Evolutionary conservation across 345 rosid genomes (phyloP).

Genomic region (Murraya koenigii): DNA sequence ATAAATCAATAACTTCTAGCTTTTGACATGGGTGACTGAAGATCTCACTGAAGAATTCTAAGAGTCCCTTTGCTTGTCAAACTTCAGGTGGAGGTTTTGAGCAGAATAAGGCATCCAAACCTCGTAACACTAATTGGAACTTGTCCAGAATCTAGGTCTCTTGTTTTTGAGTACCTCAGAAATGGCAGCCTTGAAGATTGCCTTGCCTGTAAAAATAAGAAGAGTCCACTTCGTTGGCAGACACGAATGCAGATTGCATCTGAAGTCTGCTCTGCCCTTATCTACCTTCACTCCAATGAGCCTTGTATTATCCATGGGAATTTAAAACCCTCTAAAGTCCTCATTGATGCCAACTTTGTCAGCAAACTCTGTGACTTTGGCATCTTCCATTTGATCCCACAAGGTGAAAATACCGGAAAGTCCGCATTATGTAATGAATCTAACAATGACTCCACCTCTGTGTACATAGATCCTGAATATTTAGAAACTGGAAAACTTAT

Average conservation of each 20-base stretch:
- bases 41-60: background rate
- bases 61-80: slow-evolving; percentile 6
- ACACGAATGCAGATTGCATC: slow-evolving; percentile 59
- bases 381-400: slow-evolving; percentile 46
- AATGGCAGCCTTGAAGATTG: slow-evolving; percentile 74
- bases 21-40: background rate
- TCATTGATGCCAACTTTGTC: slow-evolving; percentile 65
- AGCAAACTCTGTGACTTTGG: slow-evolving; percentile 74
- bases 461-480: slow-evolving; percentile 56
- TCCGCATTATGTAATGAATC: slow-evolving; percentile 5
- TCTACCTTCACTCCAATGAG: slow-evolving; percentile 77
- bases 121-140: slow-evolving; percentile 70
- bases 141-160: slow-evolving; percentile 77
- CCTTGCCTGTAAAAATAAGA: slow-evolving; percentile 48
- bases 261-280: slow-evolving; percentile 77
- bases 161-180: slow-evolving; percentile 70
- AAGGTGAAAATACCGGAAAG: slow-evolving; percentile 14
- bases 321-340: slow-evolving; percentile 77
- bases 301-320: slow-evolving; percentile 83
- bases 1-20: background rate
- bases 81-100: slow-evolving; percentile 67
- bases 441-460: slow-evolving; percentile 18
- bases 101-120: slow-evolving; percentile 88
- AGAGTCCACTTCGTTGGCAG: slow-evolving; percentile 63
- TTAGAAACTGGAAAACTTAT: slow-evolving; percentile 43